Percentiles rank a stretch among this genome's conserved stretches.
Conservation (phyloP, 495 filamentous ascomycete genomes). For the Penicillium bialowiezense region DNA sequence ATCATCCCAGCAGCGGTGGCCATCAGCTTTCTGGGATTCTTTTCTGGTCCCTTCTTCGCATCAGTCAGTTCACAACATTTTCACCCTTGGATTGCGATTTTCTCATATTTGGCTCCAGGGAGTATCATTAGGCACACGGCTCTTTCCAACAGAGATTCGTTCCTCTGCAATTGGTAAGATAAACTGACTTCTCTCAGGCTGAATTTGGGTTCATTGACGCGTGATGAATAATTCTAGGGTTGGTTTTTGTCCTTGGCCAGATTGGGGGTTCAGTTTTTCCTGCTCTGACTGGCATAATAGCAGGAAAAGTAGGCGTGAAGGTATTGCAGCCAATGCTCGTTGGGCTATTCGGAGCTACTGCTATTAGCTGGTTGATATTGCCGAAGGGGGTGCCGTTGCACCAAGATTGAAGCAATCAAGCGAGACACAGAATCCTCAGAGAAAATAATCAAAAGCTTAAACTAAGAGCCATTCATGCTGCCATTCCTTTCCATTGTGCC, state of each 20-base stretch:
- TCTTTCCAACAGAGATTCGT: slow-evolving; percentile 24
- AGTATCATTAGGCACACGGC: slow-evolving; percentile 28
- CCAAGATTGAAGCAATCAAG: slow-evolving; percentile 10
- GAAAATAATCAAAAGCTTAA: no score
- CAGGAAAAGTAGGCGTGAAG: slow-evolving; percentile 22
- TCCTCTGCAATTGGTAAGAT: slow-evolving; percentile 25
- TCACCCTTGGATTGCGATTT: not conserved
- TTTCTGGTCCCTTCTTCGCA: slow-evolving; percentile 32
- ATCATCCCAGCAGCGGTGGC: slow-evolving; percentile 34
- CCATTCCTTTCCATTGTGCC: no score
- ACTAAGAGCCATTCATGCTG: no score
- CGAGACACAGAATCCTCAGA: no score
- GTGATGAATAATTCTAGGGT: slow-evolving; percentile 9
- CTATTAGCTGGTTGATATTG: slow-evolving; percentile 29
- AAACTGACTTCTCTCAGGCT: not conserved
- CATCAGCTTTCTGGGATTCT: slow-evolving; percentile 27
- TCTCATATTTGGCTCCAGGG: slow-evolving; percentile 12
- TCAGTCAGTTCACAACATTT: slow-evolving; percentile 15
- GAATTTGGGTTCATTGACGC: not conserved
- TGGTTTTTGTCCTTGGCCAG: slow-evolving; percentile 30
- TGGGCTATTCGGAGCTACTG: slow-evolving; percentile 27
- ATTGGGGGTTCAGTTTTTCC: slow-evolving; percentile 29
- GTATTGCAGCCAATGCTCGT: slow-evolving; percentile 32
- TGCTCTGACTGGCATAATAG: slow-evolving; percentile 27
- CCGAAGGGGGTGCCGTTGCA: slow-evolving; percentile 29